phyloP scores from a whole-genome alignment of 345 rosid genomes.

The Camelina hispida region DNA sequence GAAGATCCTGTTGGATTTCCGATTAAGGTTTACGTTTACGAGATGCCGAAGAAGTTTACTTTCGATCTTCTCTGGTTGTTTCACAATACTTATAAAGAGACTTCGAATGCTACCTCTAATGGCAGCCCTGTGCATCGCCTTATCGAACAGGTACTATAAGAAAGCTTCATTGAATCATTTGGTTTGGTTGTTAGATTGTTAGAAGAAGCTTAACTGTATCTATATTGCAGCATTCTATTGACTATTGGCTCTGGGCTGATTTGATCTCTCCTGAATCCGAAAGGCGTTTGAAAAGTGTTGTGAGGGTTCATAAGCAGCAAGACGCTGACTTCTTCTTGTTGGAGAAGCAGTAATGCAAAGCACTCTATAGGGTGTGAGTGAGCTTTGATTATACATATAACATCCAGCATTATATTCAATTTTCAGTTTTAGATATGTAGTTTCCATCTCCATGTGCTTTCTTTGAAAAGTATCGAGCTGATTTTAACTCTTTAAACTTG shows the following conservation, averaged over 20 bases:
- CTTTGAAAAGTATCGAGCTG: background rate
- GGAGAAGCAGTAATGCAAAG: slow-evolving; percentile 97
- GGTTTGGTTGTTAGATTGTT: background rate
- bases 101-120: slow-evolving; percentile 87
- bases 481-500: too few relatives aligned
- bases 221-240: slow-evolving; percentile 79
- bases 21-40: slow-evolving; percentile 82
- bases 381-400: slow-evolving; percentile 45
- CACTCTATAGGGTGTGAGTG: too few relatives aligned
- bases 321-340: slow-evolving; percentile 93
- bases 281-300: slow-evolving; percentile 78
- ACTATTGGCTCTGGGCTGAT: slow-evolving; percentile 99
- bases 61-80: slow-evolving; percentile 81
- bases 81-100: slow-evolving; percentile 65
- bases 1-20: slow-evolving; percentile 57
- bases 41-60: slow-evolving; percentile 89
- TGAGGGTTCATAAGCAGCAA: slow-evolving; percentile 75
- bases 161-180: slow-evolving; percentile 15
- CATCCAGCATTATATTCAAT: background rate
- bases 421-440: background rate
- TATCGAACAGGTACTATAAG: slow-evolving; percentile 69
- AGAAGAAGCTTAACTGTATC: background rate
- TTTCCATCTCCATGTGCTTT: slow-evolving; percentile 2
- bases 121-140: slow-evolving; percentile 98
- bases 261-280: slow-evolving; percentile 76